Percentiles rank a stretch among this genome's conserved stretches.
phyloP scores from a whole-genome alignment of 2,329 filamentous ascomycete genomes.

The Cryoendolithus antarcticus region DNA sequence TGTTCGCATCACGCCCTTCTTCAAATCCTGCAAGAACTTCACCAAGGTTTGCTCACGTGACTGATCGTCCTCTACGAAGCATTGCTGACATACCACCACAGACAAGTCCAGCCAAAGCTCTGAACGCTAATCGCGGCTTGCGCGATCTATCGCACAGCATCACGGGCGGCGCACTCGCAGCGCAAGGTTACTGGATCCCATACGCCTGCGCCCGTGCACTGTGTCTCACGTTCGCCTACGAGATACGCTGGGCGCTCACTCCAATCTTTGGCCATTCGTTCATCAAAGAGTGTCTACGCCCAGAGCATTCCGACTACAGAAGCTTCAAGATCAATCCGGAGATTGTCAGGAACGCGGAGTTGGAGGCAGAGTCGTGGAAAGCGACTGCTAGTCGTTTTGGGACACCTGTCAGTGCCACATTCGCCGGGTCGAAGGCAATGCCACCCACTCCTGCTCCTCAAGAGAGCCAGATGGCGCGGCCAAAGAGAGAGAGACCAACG shows the following conservation, averaged over 20 bases:
- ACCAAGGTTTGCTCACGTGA: conserved; percentile 53
- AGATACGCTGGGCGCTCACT: conserved; percentile 73
- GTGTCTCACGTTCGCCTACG: conserved; percentile 78
- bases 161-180: conserved; percentile 78
- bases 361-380: conserved; percentile 27
- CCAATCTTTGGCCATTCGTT: conserved; percentile 84
- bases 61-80: neutral
- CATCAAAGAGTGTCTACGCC: conserved; percentile 55
- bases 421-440: conserved; percentile 5
- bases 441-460: conserved; percentile 9
- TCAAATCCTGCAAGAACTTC: conserved; percentile 70
- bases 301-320: conserved; percentile 47
- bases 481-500: conserved; percentile 8
- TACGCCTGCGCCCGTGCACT: conserved; percentile 75
- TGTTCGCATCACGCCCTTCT: conserved; percentile 86
- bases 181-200: conserved; percentile 98
- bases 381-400: conserved; percentile 8
- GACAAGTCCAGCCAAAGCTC: conserved; percentile 80
- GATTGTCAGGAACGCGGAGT: conserved; percentile 25
- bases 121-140: conserved; percentile 57
- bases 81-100: conserved; percentile 26
- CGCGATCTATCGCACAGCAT: conserved; percentile 85
- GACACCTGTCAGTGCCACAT: conserved; percentile 3
- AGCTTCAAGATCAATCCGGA: conserved; percentile 29
- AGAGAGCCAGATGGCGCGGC: conserved; percentile 4